Percentiles rank a stretch among this genome's conserved stretches.
These are phyloP conservation scores for Aspergillus mulundensis DNA, from an alignment of 495 filamentous ascomycete species.

Conservation along the genomic window DNA sequence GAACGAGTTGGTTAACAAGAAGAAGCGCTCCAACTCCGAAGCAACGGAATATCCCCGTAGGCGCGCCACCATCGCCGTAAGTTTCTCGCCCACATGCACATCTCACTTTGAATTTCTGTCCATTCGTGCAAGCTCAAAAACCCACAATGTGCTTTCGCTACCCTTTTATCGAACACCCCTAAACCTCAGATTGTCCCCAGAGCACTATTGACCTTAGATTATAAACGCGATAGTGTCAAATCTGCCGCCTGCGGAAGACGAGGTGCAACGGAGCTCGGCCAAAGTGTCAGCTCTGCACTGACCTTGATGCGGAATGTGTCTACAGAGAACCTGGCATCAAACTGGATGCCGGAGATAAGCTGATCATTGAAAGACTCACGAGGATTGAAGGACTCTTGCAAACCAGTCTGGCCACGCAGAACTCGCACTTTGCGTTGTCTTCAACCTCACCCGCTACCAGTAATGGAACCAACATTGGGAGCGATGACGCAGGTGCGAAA, in stretches of 20 bases:
- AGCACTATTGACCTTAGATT: conserved; percentile 4
- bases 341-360: conserved; percentile 79
- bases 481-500: conserved; percentile 55
- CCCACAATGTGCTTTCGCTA: too few relatives aligned
- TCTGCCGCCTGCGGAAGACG: conserved; percentile 79
- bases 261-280: conserved; percentile 79
- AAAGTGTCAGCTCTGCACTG: conserved; percentile 77
- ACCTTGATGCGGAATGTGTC: conserved; percentile 76
- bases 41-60: conserved; percentile 64
- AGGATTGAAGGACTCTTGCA: conserved; percentile 76
- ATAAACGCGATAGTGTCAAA: conserved; percentile 59
- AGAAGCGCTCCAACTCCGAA: conserved; percentile 63
- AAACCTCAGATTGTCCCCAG: background rate
- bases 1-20: conserved; percentile 35
- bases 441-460: conserved; percentile 65
- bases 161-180: too few relatives aligned
- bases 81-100: conserved; percentile 20
- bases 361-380: conserved; percentile 72
- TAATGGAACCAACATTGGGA: conserved; percentile 62
- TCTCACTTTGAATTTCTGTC: background rate
- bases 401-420: conserved; percentile 52
- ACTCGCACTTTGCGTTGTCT: conserved; percentile 45
- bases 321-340: conserved; percentile 86
- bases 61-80: conserved; percentile 68
- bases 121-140: background rate